Percentiles rank a stretch among this genome's conserved stretches.
Conservation (phyloP, 2,329 filamentous ascomycete genomes). For the Purpureocillium lavendulum region DNA sequence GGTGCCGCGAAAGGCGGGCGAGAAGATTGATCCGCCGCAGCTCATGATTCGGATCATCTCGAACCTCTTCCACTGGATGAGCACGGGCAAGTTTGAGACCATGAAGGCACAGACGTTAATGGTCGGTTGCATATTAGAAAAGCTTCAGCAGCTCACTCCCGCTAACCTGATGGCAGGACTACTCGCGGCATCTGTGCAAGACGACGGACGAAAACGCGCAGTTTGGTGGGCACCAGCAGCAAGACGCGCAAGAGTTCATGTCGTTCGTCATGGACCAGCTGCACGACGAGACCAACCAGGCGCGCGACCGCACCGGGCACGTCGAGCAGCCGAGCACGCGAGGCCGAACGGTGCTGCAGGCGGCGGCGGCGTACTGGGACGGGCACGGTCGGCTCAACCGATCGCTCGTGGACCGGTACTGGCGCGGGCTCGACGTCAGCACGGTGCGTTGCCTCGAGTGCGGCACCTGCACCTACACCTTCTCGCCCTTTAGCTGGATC, state of each 20-base stretch:
- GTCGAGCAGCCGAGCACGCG: slow-evolving; percentile 22
- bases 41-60: slow-evolving; percentile 52
- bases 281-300: slow-evolving; percentile 73
- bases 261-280: slow-evolving; percentile 74
- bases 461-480: slow-evolving; percentile 38
- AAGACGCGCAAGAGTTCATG: slow-evolving; percentile 88
- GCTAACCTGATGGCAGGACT: too few species aligned
- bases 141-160: too few species aligned
- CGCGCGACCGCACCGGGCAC: slow-evolving; percentile 31
- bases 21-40: slow-evolving; percentile 44
- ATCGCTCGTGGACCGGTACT: slow-evolving; percentile 73
- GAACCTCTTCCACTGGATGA: slow-evolving; percentile 51
- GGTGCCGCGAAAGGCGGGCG: slow-evolving; percentile 56
- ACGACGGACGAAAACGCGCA: slow-evolving; percentile 19
- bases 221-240: slow-evolving; percentile 70
- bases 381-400: slow-evolving; percentile 60
- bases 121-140: slow-evolving; percentile 41
- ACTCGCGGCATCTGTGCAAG: slow-evolving; percentile 33
- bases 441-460: slow-evolving; percentile 59
- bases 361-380: slow-evolving; percentile 67
- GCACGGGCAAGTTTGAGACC: slow-evolving; percentile 35
- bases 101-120: slow-evolving; percentile 50
- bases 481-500: slow-evolving; percentile 45
- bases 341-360: slow-evolving; percentile 32
- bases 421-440: slow-evolving; percentile 67